phyloP scores from a whole-genome alignment of 1,284 basidiomycete genomes.

The Coniferiporia sulphurascens region DNA sequence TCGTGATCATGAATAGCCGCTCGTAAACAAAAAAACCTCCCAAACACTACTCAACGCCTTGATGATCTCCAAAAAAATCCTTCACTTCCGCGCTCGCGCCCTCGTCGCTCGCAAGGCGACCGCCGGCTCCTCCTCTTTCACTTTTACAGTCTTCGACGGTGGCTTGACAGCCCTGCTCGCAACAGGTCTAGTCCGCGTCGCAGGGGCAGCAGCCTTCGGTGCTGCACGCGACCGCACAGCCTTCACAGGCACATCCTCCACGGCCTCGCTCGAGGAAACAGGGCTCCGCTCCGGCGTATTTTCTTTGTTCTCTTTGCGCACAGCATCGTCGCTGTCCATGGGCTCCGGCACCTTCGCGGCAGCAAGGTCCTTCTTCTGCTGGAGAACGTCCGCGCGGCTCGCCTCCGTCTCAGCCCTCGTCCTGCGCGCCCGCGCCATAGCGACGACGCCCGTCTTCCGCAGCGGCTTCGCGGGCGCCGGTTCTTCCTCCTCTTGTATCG shows the following conservation, averaged over 20 bases:
- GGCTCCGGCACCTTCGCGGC: not conserved
- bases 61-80: not conserved
- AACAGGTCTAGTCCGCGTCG: not conserved
- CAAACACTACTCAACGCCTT: too few species aligned
- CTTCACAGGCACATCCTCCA: slow-evolving; percentile 5
- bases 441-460: not conserved
- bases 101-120: slow-evolving; percentile 6
- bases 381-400: slow-evolving; percentile 6
- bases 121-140: slow-evolving; percentile 11
- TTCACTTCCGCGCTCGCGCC: slow-evolving; percentile 9
- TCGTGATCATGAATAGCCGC: too few species aligned
- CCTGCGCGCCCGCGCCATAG: slow-evolving; percentile 1
- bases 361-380: slow-evolving; percentile 1
- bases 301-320: slow-evolving; percentile 32
- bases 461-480: slow-evolving; percentile 1
- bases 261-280: slow-evolving; percentile 1
- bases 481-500: slow-evolving; percentile 16
- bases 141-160: not conserved
- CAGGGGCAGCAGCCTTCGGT: not conserved
- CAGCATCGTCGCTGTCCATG: slow-evolving; percentile 12
- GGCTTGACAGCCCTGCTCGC: not conserved
- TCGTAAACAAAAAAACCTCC: too few species aligned
- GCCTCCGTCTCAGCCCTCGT: slow-evolving; percentile 4
- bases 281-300: slow-evolving; percentile 33
- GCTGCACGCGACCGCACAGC: not conserved